A percentile compares a stretch with the other conserved stretches of the same genome.
Conservation (phyloP, 1,284 basidiomycete species). For the Xerocomus minutiporus region DNA sequence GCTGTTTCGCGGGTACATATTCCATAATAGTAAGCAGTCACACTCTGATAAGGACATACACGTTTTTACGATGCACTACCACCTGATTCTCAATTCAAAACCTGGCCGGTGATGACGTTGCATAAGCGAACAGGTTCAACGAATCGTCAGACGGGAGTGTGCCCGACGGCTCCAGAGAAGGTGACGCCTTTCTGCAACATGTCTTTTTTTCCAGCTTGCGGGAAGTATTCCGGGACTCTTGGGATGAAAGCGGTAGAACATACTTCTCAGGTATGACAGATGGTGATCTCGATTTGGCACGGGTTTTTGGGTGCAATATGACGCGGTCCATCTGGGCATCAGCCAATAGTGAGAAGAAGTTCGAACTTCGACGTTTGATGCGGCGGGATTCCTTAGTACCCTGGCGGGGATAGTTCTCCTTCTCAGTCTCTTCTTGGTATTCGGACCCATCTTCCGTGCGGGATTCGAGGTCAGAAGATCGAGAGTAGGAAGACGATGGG, state of each 20-base stretch:
- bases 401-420: slow-evolving; percentile 23
- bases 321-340: slow-evolving; percentile 42
- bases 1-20: neutral
- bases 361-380: slow-evolving; percentile 21
- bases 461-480: slow-evolving; percentile 17
- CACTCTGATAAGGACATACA: slow-evolving; percentile 1
- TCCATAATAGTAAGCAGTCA: neutral
- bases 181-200: slow-evolving; percentile 1
- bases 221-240: slow-evolving; percentile 9
- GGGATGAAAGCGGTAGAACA: slow-evolving; percentile 11
- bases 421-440: slow-evolving; percentile 22
- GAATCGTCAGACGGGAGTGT: slow-evolving; percentile 44
- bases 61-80: neutral
- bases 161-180: slow-evolving; percentile 10
- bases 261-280: slow-evolving; percentile 18
- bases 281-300: slow-evolving; percentile 4
- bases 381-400: slow-evolving; percentile 2
- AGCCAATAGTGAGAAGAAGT: slow-evolving; percentile 43
- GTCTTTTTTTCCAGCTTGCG: slow-evolving; percentile 15
- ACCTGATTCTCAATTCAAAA: slow-evolving; percentile 11
- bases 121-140: slow-evolving; percentile 46
- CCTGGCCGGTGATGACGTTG: slow-evolving; percentile 28
- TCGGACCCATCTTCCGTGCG: slow-evolving; percentile 23
- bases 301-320: slow-evolving; percentile 32
- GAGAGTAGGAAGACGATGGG: slow-evolving; percentile 13